A percentile compares a stretch with the other conserved stretches of the same genome.
phyloP scores from a whole-genome alignment of 2,329 filamentous ascomycete species.

The Alternaria novae-zelandiae region DNA sequence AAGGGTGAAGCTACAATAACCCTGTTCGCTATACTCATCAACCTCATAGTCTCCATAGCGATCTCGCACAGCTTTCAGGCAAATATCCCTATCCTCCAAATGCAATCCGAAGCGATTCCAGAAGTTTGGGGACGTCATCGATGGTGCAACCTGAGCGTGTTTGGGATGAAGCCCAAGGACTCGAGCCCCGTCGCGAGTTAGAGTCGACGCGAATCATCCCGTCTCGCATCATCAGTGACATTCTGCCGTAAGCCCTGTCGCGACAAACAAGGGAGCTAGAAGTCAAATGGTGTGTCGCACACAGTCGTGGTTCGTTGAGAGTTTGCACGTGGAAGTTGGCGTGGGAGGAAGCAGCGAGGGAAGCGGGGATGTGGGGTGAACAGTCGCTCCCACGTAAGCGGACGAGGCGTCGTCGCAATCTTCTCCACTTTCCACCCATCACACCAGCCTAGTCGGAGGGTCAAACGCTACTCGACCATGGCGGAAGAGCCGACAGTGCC shows the following conservation, averaged over 20 bases:
- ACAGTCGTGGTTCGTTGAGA: slow-evolving; percentile 19
- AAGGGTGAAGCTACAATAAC: slow-evolving; percentile 19
- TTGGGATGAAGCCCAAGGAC: neutral
- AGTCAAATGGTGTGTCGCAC: slow-evolving; percentile 19
- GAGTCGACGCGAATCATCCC: slow-evolving; percentile 8
- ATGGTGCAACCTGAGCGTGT: neutral
- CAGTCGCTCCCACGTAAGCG: neutral
- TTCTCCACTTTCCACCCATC: neutral
- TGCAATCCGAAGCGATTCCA: slow-evolving; percentile 4
- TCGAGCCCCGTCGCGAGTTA: neutral
- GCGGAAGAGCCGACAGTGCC: neutral
- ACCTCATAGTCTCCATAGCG: slow-evolving; percentile 6
- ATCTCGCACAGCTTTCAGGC: slow-evolving; percentile 1
- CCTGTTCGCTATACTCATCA: slow-evolving; percentile 14
- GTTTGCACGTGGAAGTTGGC: slow-evolving; percentile 19
- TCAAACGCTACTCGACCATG: neutral
- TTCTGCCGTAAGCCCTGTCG: neutral
- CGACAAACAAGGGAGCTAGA: neutral
- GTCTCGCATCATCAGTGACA: slow-evolving; percentile 5
- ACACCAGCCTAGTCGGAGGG: neutral
- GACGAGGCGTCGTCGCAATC: neutral
- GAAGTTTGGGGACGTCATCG: neutral
- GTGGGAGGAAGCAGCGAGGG: slow-evolving; percentile 12
- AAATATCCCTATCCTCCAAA: neutral
- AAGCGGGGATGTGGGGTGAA: slow-evolving; percentile 17